Conservation (phyloP, 31 red algal genomes). For the Asparagopsis taxiformis region DNA sequence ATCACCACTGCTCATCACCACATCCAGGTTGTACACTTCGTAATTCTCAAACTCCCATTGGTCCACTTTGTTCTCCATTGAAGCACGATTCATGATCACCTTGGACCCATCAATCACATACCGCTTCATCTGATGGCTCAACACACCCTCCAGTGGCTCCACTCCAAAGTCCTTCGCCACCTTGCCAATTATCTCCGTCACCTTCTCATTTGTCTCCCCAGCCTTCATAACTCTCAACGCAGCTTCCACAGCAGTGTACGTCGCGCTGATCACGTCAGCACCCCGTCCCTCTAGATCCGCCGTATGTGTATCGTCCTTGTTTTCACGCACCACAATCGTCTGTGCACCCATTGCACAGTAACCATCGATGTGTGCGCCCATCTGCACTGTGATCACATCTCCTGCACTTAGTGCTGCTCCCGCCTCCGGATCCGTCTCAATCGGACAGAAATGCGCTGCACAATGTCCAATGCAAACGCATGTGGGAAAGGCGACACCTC, state of each 20-base stretch:
- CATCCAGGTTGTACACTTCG: conserved; percentile 90
- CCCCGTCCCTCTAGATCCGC: conserved; percentile 37
- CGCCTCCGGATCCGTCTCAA: conserved; percentile 59
- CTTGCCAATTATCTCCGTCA: conserved; percentile 77
- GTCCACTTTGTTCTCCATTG: conserved; percentile 78
- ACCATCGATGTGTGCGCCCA: conserved; percentile 93
- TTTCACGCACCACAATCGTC: conserved; percentile 48
- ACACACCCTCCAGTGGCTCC: conserved; percentile 78
- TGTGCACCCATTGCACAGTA: conserved; percentile 72
- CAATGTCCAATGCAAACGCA: conserved; percentile 81
- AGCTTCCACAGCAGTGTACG: conserved; percentile 89
- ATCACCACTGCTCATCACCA: conserved; percentile 94
- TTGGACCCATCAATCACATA: conserved; percentile 94
- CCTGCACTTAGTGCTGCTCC: conserved; percentile 49
- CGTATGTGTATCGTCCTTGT: conserved; percentile 23
- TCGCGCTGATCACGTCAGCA: conserved; percentile 75
- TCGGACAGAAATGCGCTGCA: conserved; percentile 92
- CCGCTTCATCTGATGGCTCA: conserved; percentile 94
- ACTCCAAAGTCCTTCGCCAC: conserved; percentile 79
- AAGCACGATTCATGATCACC: conserved; percentile 84
- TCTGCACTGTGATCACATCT: conserved; percentile 87
- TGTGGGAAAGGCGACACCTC: conserved; percentile 95
- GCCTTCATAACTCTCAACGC: conserved; percentile 80
- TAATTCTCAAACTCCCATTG: conserved; percentile 79
- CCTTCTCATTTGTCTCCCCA: conserved; percentile 84